Evolutionary conservation across 208 protist genomes (phyloP).

Genomic region (Trypanosoma scelopori): DNA sequence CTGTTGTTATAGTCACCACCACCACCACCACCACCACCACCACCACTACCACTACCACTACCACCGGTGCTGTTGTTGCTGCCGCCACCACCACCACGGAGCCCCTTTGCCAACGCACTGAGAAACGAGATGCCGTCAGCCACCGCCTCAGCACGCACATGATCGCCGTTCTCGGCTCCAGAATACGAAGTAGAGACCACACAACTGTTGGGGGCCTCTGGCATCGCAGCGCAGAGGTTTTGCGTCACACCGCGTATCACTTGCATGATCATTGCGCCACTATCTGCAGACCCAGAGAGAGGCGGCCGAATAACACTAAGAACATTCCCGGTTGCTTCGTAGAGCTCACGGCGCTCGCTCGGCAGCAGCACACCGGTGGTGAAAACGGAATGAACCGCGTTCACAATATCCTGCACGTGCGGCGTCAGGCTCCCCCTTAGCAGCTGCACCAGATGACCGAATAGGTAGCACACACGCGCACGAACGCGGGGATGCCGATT

Average conservation of each 20-base stretch:
- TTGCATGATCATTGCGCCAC: constrained; percentile 18
- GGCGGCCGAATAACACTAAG: constrained; percentile 31
- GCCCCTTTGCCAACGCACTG: constrained; percentile 48
- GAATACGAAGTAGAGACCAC: neutral
- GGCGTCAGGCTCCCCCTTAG: constrained; percentile 38
- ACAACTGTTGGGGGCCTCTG: neutral
- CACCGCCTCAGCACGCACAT: constrained; percentile 30
- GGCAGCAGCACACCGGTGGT: constrained; percentile 31
- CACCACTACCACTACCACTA: constrained; percentile 4
- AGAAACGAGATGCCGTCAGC: constrained; percentile 57
- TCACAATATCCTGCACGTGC: constrained; percentile 61
- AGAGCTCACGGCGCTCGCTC: constrained; percentile 63
- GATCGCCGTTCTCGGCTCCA: neutral
- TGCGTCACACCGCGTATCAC: constrained; percentile 17
- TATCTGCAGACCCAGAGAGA: neutral
- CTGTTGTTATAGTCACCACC: neutral
- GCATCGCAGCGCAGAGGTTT: constrained; percentile 7
- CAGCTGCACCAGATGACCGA: constrained; percentile 62
- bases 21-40: neutral
- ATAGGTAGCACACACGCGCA: constrained; percentile 67
- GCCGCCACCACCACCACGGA: constrained; percentile 1
- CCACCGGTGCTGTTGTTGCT: neutral
- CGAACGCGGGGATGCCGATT: constrained; percentile 59
- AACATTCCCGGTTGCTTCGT: constrained; percentile 67
- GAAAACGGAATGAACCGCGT: constrained; percentile 57